These are phyloP conservation scores for Verticillium zaregamsianum DNA, from an alignment of 2,329 filamentous ascomycete species.

Conservation along the genomic window DNA sequence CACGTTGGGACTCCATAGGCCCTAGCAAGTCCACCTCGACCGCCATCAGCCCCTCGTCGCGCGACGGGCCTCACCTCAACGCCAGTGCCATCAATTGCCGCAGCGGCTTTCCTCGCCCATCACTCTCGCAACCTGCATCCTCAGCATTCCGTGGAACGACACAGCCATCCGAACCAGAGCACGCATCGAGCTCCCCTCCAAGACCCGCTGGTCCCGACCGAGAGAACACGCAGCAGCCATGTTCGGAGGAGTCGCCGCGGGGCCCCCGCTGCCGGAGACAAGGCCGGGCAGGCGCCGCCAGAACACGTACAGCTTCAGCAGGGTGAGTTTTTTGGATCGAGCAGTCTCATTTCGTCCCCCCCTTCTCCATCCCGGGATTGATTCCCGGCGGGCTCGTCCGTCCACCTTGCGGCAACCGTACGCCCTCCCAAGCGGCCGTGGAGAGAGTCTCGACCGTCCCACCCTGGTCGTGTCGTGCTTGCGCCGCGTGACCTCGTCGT, in stretches of 20 bases:
- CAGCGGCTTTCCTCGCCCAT: not conserved
- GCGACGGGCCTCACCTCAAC: not conserved
- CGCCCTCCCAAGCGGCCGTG: not conserved
- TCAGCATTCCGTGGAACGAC: not conserved
- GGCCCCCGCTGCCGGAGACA: slow-evolving; percentile 22
- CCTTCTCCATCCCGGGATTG: not conserved
- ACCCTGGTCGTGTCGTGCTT: not conserved
- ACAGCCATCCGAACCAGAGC: not conserved
- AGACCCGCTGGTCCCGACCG: not conserved
- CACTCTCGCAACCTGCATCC: not conserved
- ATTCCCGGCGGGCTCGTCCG: not conserved
- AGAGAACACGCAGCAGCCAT: slow-evolving; percentile 4
- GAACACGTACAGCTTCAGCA: slow-evolving; percentile 38
- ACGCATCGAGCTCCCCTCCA: not conserved
- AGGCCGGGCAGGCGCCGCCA: slow-evolving; percentile 21
- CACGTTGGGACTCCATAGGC: not conserved
- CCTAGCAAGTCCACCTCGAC: not conserved
- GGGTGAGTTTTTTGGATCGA: slow-evolving; percentile 20
- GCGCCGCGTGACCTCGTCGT: not conserved
- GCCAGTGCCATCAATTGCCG: not conserved
- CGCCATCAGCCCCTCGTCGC: not conserved
- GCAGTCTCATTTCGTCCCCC: not conserved
- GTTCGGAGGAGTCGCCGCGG: slow-evolving; percentile 30
- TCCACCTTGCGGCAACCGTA: not conserved
- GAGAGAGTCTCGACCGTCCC: not conserved